Base-by-base conservation (phyloP, 495 filamentous ascomycete species). In the Massariosphaeria phaeospora region DNA sequence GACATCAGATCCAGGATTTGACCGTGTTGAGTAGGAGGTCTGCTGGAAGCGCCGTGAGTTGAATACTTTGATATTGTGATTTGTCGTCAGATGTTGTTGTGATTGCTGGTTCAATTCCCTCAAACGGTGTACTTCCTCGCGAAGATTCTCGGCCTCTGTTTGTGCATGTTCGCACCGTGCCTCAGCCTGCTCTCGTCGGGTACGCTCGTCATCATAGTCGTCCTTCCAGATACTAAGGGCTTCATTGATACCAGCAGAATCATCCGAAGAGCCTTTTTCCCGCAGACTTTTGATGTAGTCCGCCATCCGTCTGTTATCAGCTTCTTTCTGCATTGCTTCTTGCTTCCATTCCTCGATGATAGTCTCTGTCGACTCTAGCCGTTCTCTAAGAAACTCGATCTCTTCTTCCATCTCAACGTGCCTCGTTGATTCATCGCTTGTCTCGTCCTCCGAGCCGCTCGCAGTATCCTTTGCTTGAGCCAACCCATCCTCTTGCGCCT, bases 201-300 rank as follows among this genome's bases (percentile, higher is more conserved):
- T 82, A 5, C 88, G 91, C 67, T 97, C 93, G 39, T 91, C 85
- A 61, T 96, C 89, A n/a, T 95, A 77, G 61, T 96, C 81, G 64
- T 98, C 91, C 66, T 91, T 93, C 84, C 86, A 94, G 71, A 96
- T 90, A 43, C 91, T 86, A 52, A 90, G 81, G 60, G 95, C 89
- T 68, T 96, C 93, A 63, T 89, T 82, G 26, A 85, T 79, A 3
- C 85, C 86, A 2, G 86, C 70, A 65, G 82, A 82, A 27, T 83
- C 83, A 21, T 81, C 83, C 20, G 79, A 76, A 5, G 76, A 72
- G 9, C 77, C 76, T 26, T 76, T 76, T 27, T 89, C 83, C 35
- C 84, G 82, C 59, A 91, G 76, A 0, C 78, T 78, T 49, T 83
- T 84, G 43, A 94, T 79, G 44, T 89, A 79, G 60, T 93, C 88